Percentiles rank a stretch among this genome's conserved stretches.
Evolutionary conservation across 2,329 filamentous ascomycete genomes (phyloP).

Genomic region (Sporothrix dimorphospora): DNA sequence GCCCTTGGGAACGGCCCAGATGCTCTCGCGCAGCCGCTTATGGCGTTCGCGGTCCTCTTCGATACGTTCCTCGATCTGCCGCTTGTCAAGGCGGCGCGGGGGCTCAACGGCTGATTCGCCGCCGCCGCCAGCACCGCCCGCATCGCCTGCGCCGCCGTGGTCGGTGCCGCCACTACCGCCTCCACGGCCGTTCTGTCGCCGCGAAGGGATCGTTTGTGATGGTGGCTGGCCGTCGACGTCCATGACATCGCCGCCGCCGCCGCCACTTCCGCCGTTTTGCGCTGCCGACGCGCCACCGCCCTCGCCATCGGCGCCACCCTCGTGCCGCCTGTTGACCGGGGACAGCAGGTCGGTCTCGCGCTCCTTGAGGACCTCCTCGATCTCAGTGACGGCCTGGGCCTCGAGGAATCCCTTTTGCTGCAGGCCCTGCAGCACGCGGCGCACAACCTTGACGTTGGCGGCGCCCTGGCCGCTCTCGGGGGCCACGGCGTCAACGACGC

Average conservation of each 20-base stretch:
- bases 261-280: not conserved
- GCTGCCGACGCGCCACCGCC: not conserved
- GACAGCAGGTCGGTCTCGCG: constrained; percentile 68
- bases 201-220: constrained; percentile 46
- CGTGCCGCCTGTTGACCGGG: constrained; percentile 40
- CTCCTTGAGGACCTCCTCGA: constrained; percentile 81
- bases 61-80: constrained; percentile 91
- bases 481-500: constrained; percentile 89
- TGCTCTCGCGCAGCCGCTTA: constrained; percentile 86
- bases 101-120: constrained; percentile 36
- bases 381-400: constrained; percentile 73
- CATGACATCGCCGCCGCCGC: constrained; percentile 7
- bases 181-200: constrained; percentile 6
- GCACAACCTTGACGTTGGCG: constrained; percentile 90
- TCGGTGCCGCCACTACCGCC: constrained; percentile 9
- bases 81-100: constrained; percentile 67
- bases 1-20: constrained; percentile 80
- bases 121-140: constrained; percentile 39
- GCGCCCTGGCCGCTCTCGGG: constrained; percentile 84
- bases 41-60: constrained; percentile 96
- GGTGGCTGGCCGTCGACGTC: constrained; percentile 47
- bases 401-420: constrained; percentile 73
- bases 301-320: constrained; percentile 22
- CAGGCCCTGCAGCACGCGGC: constrained; percentile 73
- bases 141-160: constrained; percentile 35